A percentile compares a stretch with the other conserved stretches of the same genome.
Conservation (phyloP, 2,329 filamentous ascomycete genomes). For the Hypoxylon sp. region DNA sequence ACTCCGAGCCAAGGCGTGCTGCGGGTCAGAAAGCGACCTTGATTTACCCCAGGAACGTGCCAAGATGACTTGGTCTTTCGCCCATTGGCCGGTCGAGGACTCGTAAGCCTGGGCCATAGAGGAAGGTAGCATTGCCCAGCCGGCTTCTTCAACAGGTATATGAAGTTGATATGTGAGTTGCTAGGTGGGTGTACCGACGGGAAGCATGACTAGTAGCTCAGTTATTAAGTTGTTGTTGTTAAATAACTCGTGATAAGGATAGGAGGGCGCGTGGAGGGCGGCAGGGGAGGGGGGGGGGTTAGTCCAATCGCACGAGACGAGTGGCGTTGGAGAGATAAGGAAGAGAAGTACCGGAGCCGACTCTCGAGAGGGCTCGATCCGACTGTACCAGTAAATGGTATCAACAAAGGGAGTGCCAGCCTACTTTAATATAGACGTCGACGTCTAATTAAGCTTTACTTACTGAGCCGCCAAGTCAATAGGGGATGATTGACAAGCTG, state of each 20-base stretch:
- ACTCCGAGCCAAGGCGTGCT: conserved; percentile 12
- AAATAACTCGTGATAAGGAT: conserved; percentile 26
- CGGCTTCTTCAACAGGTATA: conserved; percentile 27
- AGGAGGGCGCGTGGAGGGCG: conserved; percentile 16
- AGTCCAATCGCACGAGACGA: conserved; percentile 23
- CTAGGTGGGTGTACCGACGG: conserved; percentile 15
- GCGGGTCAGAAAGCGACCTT: conserved; percentile 23
- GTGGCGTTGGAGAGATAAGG: conserved; percentile 16
- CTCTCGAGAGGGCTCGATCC: not conserved
- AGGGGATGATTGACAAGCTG: conserved; percentile 23
- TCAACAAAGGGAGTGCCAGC: not conserved
- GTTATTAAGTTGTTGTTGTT: not conserved
- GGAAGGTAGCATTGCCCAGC: conserved; percentile 35
- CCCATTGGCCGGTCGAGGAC: conserved; percentile 16
- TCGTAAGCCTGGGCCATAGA: conserved; percentile 30
- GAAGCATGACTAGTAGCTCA: conserved; percentile 6
- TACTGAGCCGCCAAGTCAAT: conserved; percentile 21
- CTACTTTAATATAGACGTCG: conserved; percentile 3
- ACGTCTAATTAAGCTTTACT: conserved; percentile 34
- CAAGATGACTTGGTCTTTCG: conserved; percentile 5
- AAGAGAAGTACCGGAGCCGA: conserved; percentile 5
- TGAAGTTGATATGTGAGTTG: conserved; percentile 16
- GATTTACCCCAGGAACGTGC: conserved; percentile 18
- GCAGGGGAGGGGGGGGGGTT: conserved; percentile 27
- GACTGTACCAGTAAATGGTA: no score